Evolutionary conservation across 345 rosid genomes (phyloP), one percentile per base, ranked within the genome.

Genomic region (Lenwebbia sp.): DNA sequence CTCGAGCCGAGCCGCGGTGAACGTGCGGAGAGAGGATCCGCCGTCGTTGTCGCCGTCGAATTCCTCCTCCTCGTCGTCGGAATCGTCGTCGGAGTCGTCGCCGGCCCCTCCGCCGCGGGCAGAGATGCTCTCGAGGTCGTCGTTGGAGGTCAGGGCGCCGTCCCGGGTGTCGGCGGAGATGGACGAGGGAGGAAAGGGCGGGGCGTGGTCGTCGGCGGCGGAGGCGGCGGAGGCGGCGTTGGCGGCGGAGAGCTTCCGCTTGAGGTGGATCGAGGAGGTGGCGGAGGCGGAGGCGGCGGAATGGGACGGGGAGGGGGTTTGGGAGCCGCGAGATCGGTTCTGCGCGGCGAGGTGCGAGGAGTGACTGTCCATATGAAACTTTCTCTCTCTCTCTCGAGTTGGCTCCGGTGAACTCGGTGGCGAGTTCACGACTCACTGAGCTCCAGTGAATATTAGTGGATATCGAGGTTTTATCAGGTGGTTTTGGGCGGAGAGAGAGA

Each of bases 241-340:
- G 52, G 97, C 94, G 13, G 94, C 95, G 5, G 93, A 95, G 13
- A 96, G 94, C 90, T 95, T 96, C 86, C 99, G 98, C 89, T 98
- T 95, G 92, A 84, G 88, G 88, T 93, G 99, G 90, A 95, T 91
- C 54, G 98, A 98, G 50, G 99, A 95, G 60, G 98, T 92, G 92
- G 94, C 99, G 82, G 98, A 96, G 78, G 99, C 99, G 82, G 99
- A 96, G 58, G 99, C 99, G 82, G 99, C 99, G 28, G 99, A 97
- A 88, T 98, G 98, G 81, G 99, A 98, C 11, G 99, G 99, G 40
- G 99, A 96, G 13, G 94, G 96, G 41, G 96, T 91, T 52, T 96
- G 99, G 53, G 99, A 95, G 87, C 95, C 95, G 47, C 98, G 98
- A 83, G 96, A 95, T 84, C 99, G 98, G 52, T 94, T 96, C 82